phyloP scores from a whole-genome alignment of 148 eudicot species.

The Simmondsia chinensis region DNA sequence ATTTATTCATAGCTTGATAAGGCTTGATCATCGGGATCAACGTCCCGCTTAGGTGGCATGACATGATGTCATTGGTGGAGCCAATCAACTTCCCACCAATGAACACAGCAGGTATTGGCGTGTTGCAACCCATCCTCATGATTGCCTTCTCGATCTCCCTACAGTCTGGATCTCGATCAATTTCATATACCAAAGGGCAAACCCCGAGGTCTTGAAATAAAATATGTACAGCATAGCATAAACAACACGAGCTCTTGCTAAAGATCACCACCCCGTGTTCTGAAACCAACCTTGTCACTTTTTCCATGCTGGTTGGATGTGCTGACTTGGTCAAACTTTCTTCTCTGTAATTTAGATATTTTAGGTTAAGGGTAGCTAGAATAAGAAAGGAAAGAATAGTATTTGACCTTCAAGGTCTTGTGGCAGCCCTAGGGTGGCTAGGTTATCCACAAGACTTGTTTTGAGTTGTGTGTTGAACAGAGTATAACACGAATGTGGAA shows the following conservation, averaged over 20 bases:
- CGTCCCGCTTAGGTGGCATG: constrained; percentile 70
- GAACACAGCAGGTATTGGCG: constrained; percentile 75
- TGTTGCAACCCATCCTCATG: constrained; percentile 50
- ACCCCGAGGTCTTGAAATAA: constrained; percentile 68
- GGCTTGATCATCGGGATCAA: constrained; percentile 54
- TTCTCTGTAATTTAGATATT: not conserved
- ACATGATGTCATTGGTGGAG: constrained; percentile 93
- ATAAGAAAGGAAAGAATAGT: constrained; percentile 1
- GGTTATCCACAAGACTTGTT: constrained; percentile 12
- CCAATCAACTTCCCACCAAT: constrained; percentile 64
- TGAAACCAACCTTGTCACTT: constrained; percentile 42
- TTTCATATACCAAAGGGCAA: constrained; percentile 45
- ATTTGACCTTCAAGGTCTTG: constrained; percentile 8
- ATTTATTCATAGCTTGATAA: constrained; percentile 20
- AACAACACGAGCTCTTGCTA: constrained; percentile 84
- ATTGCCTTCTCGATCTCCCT: constrained; percentile 81
- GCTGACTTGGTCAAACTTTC: not conserved
- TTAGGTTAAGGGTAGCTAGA: too few relatives aligned
- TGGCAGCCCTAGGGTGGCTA: constrained; percentile 2
- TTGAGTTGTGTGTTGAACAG: not conserved
- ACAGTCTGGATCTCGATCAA: constrained; percentile 68
- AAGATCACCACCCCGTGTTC: constrained; percentile 82
- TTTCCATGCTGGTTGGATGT: constrained; percentile 41
- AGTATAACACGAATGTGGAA: not conserved
- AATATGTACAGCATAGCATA: constrained; percentile 72